Evolutionary conservation across 1,284 basidiomycete species (phyloP).

Genomic region (Ganoderma lingzhi): DNA sequence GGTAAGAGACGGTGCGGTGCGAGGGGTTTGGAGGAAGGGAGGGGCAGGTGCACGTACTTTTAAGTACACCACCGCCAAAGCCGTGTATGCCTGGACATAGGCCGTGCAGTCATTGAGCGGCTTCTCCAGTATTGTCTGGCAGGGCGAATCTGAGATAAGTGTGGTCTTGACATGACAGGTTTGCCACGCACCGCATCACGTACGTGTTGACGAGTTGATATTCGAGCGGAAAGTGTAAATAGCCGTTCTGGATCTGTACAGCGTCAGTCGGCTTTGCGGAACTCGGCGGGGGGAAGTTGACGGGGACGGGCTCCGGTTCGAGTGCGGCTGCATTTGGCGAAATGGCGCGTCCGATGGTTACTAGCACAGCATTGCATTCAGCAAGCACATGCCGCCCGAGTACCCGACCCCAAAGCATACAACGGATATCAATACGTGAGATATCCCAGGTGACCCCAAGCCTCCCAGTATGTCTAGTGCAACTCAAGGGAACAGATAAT

Average conservation of each 20-base stretch:
- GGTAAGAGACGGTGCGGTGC: conserved; percentile 1
- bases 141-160: conserved; percentile 21
- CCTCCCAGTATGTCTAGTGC: neutral
- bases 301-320: neutral
- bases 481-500: neutral
- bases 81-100: conserved; percentile 13
- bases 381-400: conserved; percentile 9
- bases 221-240: conserved; percentile 9
- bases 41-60: conserved; percentile 7
- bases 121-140: conserved; percentile 12
- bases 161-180: conserved; percentile 6
- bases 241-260: conserved; percentile 12
- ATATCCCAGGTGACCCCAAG: neutral
- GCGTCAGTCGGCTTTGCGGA: conserved; percentile 11
- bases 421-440: neutral
- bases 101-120: conserved; percentile 21
- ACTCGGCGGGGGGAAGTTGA: neutral
- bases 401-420: neutral
- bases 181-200: conserved; percentile 12
- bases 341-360: conserved; percentile 13
- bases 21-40: conserved; percentile 20
- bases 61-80: conserved; percentile 14
- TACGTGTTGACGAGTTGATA: conserved; percentile 3
- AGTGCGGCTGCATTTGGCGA: conserved; percentile 7
- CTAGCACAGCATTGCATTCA: conserved; percentile 15